Base-by-base conservation (phyloP, 2,329 filamentous ascomycete genomes). In the Aspergillus calidoustus region DNA sequence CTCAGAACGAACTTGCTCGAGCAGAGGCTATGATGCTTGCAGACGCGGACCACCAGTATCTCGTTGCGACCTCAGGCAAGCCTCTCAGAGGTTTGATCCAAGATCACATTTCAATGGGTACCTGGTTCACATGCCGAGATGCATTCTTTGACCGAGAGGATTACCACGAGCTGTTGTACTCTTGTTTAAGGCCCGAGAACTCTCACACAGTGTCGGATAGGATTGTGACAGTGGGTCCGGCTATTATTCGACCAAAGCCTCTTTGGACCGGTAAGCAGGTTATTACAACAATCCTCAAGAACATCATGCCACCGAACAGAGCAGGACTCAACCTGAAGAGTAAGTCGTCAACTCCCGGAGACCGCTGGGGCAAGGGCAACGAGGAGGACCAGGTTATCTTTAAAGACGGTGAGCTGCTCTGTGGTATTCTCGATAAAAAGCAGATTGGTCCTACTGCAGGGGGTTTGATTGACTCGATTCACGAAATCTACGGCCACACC, bases 181-280 rank as follows among this genome's bases (percentile, higher is more conserved):
- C 87, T 63, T 94, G 92, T 61, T 80, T 99, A 54, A 87, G 95
- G 59, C 95, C 95, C 0, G 95, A 99, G 76, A 92, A 90, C 70
- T 92, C 91, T 0, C 93, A 97, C 72, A 95, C 94, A 52, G 86
- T 91, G 4, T 88, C 88, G 23, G 92, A 96, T 46, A 87, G 91
- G 63, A 90, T 99, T 57, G 86, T 92, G 72, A 89, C 93, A 38
- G 83, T 98, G 0, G 84, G 89, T 9, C 95, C 95, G 3, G 89
- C 93, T 2, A 83, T 98, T 47, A 82, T 93, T 68, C 96, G 93
- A 74, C 95, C 95, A 0, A 85, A 84, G 46, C 85, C 87, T 31
- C 81, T 93, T 57, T 99, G 95, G 95, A 98, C 93, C 2, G 95
- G 95, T 66, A 99, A 99, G 79, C 95, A 99, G 74, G 84, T 99